Base-by-base conservation (phyloP, 495 filamentous ascomycete genomes). In the Penicillium salamii region DNA sequence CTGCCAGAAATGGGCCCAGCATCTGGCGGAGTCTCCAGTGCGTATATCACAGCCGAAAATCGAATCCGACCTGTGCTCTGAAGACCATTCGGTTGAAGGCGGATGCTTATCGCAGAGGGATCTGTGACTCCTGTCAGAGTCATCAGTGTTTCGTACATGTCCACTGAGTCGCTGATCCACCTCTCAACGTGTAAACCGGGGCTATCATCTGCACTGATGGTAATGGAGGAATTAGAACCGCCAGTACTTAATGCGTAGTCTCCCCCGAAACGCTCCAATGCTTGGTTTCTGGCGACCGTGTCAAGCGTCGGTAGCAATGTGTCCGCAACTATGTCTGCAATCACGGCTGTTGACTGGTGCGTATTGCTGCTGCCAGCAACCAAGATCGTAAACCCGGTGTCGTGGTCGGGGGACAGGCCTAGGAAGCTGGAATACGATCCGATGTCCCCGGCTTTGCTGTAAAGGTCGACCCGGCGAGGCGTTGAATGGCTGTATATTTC, bases 361-460 rank as follows among this genome's bases (percentile, higher is more conserved):
- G 55, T 5, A 54, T 48, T 38, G 43, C 29, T 7, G 43, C 29
- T 7, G 6, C 79, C 77, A 5, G 69, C 76, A 11, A 61, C 63
- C 1, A 81, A 55, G 7, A 84, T 52, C 0, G 68, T 69, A 28
- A 79, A 78, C 40, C 80, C 78, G n/a, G 77, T 61, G 40, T 67
- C 70, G 53, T 79, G 77, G 55, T 81, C 80, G 0, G 78, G 77
- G 21, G 74, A 59, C 0, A 83, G 61, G 1, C 62, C 73, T 14
- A 82, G 19, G 3, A 72, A 45, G 40, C 67, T 63, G 24, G 75
- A 72, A 53, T 82, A 83, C 4, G 46, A 29, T 11, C 65, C 67
- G 5, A 79, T 50, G 43, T 79, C 78, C 3, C 81, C 81, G 15
- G 61, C 49, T 52, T 83, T 83, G 33, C 74, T 78, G 62, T 82